Percentiles rank a stretch among this genome's conserved stretches.
Evolutionary conservation across 768 basidiomycete species (phyloP).

Genomic region (Cystofilobasidium ferigula): DNA sequence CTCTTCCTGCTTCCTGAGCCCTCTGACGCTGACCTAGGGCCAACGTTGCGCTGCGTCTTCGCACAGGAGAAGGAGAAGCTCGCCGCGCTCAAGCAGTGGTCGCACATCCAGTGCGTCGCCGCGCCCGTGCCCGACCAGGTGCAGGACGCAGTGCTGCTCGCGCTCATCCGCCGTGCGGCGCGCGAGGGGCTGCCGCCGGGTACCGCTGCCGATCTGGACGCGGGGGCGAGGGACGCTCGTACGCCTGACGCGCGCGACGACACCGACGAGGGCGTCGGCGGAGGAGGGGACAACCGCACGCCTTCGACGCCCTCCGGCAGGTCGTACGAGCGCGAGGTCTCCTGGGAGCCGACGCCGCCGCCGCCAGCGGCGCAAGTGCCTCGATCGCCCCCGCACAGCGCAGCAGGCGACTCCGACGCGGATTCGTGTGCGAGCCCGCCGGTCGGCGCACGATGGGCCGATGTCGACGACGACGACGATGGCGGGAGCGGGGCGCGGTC

Average conservation of each 20-base stretch:
- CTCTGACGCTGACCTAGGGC: neutral
- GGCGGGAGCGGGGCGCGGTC: neutral
- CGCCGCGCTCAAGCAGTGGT: slow-evolving; percentile 64
- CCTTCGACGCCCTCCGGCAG: too few species aligned
- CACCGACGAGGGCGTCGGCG: neutral
- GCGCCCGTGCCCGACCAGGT: neutral
- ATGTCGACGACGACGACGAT: neutral
- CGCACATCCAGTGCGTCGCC: slow-evolving; percentile 66
- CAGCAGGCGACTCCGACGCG: too few species aligned
- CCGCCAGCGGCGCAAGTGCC: neutral
- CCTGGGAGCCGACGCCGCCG: neutral
- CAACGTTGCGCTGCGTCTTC: neutral
- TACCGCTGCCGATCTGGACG: too few species aligned
- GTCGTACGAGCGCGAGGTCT: neutral
- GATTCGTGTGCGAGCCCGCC: too few species aligned
- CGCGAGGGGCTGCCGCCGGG: too few species aligned
- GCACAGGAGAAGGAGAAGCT: slow-evolving; percentile 51
- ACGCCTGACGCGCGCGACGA: neutral
- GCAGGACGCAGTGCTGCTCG: slow-evolving; percentile 13
- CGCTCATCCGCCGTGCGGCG: neutral
- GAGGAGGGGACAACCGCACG: neutral
- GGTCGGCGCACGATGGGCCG: neutral
- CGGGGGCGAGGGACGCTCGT: too few species aligned
- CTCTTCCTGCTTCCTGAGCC: neutral
- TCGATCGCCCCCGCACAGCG: neutral